Base-by-base conservation (phyloP, 768 basidiomycete species). In the Naganishia onofrii region DNA sequence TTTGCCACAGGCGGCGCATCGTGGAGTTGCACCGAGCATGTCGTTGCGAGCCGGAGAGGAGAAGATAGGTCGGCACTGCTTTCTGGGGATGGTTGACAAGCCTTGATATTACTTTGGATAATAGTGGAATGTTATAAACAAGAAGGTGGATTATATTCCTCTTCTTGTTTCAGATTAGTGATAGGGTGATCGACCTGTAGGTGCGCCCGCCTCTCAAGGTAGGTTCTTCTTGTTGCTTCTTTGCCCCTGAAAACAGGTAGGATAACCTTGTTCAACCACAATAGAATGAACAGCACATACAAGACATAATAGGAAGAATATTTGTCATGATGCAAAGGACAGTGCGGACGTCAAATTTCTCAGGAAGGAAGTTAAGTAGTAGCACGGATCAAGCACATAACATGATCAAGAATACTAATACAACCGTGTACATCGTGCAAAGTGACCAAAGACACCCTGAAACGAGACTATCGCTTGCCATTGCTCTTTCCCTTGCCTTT, bases 401-500 rank as follows among this genome's bases (percentile, higher is more conserved):
- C 19, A 19, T 31, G 6, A 57, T 31, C 42, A 42, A 42, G 13
- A 42, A 42, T 42, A 42, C 42, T 19, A 15, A 28, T 57, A 57
- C 34, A 57, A 32, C 31, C 55, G 34, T 42, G 57, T 60, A 23
- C 36, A 32, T 51, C n/a, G 48, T 51, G 48, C 48, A 51, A 46
- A 46, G 48, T 8, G 23, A 26, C 48, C 66, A 52, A 48, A 29
- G 7, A 69, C 36, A 68, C 13, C 29, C 42, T 9, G 44, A 26
- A 9, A 31, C 26, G 21, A 42, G 32, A 66, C 48, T 42, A 58
- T 23, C 58, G 69, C 65, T 68, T 70, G 26, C 71, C 42, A 17
- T 17, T 42, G 42, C 42, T 42, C 15, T 42, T 42, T 8, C 42
- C 74, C 53, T 70, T 73, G 52, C 74, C 70, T 31, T 65, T 69